Evolutionary conservation across 148 eudicot genomes (phyloP).

Genomic region (Beta vulgaris): DNA sequence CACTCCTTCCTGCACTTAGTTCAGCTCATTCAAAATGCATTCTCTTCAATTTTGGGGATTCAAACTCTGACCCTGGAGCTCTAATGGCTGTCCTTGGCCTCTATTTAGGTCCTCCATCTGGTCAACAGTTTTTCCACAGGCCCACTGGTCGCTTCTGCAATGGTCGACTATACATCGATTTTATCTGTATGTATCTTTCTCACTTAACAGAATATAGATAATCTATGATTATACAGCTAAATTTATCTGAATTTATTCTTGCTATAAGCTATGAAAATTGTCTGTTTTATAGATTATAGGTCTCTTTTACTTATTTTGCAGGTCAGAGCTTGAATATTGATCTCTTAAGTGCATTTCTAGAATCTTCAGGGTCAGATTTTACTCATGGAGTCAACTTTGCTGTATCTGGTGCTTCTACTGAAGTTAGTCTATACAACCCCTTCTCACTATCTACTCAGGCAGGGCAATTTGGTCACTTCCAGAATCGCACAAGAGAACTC

Average conservation of each 20-base stretch:
- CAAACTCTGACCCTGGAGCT: constrained; percentile 40
- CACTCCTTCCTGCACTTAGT: constrained; percentile 1
- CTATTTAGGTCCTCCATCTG: constrained; percentile 39
- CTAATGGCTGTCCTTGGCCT: constrained; percentile 42
- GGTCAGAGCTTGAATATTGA: constrained; percentile 32
- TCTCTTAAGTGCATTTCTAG: constrained; percentile 30
- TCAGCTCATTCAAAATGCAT: constrained; percentile 28
- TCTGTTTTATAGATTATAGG: neutral
- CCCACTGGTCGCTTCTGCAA: constrained; percentile 45
- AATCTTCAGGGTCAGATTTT: constrained; percentile 34
- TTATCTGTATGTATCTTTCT: constrained; percentile 35
- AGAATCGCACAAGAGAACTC: constrained; percentile 36
- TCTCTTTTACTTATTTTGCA: constrained; percentile 5
- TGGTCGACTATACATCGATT: constrained; percentile 52
- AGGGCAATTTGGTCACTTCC: constrained; percentile 34
- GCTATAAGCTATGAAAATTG: neutral
- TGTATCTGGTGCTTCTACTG: constrained; percentile 33
- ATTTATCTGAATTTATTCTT: neutral
- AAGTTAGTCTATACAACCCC: constrained; percentile 23
- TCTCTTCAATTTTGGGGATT: constrained; percentile 46
- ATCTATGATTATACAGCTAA: neutral
- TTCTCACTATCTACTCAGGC: constrained; percentile 30
- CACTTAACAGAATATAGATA: neutral
- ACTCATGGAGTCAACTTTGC: constrained; percentile 36
- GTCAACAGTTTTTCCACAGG: constrained; percentile 42